phyloP scores from a whole-genome alignment of 257 asterid genomes.

The Coffea canephora region DNA sequence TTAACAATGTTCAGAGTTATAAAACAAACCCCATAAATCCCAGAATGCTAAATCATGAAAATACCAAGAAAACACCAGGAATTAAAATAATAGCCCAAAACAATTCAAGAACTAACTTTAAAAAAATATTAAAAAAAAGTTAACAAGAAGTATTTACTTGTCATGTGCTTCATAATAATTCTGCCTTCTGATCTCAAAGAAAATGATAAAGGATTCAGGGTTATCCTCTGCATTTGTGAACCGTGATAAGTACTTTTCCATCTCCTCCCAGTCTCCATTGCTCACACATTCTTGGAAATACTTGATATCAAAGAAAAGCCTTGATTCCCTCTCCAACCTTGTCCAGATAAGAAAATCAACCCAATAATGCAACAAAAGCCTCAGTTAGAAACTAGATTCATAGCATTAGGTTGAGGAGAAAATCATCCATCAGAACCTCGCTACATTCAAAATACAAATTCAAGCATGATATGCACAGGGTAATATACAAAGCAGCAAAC shows the following conservation, averaged over 20 bases:
- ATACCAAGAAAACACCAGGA: not conserved
- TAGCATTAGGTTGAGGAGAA: too few species aligned
- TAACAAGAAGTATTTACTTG: slow-evolving; percentile 22
- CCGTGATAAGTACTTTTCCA: slow-evolving; percentile 52
- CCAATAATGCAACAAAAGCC: slow-evolving; percentile 9
- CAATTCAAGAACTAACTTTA: too few species aligned
- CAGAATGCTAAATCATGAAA: not conserved
- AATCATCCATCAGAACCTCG: too few species aligned
- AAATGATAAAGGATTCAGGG: slow-evolving; percentile 45
- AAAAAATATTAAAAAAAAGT: not conserved
- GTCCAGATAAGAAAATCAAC: not conserved
- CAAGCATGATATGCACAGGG: not conserved
- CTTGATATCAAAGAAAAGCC: slow-evolving; percentile 49
- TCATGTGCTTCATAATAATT: slow-evolving; percentile 65
- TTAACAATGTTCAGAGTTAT: not conserved
- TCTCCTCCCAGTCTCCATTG: slow-evolving; percentile 60
- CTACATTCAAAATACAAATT: not conserved
- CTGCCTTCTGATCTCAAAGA: slow-evolving; percentile 57
- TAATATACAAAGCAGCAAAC: not conserved
- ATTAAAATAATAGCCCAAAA: not conserved
- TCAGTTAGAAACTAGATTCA: too few species aligned
- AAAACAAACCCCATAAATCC: too few species aligned
- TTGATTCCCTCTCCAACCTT: slow-evolving; percentile 69
- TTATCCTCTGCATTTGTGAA: slow-evolving; percentile 60
- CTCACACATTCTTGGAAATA: slow-evolving; percentile 49